Conservation (phyloP, 2,329 filamentous ascomycete species). For the Hansfordia pulvinata region DNA sequence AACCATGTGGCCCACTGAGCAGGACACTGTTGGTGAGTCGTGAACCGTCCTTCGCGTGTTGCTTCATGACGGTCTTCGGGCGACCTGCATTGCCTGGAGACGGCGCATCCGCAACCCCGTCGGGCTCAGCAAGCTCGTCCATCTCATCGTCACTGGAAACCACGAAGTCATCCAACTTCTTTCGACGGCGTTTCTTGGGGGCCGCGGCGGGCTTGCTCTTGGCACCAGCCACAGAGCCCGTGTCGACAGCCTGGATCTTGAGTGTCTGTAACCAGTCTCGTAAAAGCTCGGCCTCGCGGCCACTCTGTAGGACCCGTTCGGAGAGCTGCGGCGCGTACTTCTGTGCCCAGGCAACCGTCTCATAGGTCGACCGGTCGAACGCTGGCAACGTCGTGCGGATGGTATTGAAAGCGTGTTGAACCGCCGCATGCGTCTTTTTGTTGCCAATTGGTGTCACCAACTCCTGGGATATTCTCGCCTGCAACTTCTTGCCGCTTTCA, state of each 20-base stretch:
- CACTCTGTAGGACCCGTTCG: slow-evolving; percentile 60
- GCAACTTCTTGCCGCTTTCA: slow-evolving; percentile 41
- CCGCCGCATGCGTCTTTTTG: slow-evolving; percentile 35
- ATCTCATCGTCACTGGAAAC: slow-evolving; percentile 66
- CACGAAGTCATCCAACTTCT: slow-evolving; percentile 69
- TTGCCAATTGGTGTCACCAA: slow-evolving; percentile 20
- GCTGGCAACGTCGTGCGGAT: slow-evolving; percentile 55
- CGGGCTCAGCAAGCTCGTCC: slow-evolving; percentile 55
- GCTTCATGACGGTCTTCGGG: slow-evolving; percentile 42
- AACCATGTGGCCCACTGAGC: slow-evolving; percentile 78
- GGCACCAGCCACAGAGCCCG: slow-evolving; percentile 25
- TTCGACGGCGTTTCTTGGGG: slow-evolving; percentile 53
- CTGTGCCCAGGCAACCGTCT: slow-evolving; percentile 60
- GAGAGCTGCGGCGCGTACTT: slow-evolving; percentile 70
- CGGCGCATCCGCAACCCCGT: slow-evolving; percentile 2
- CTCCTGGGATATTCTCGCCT: slow-evolving; percentile 30
- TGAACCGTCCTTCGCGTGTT: slow-evolving; percentile 24
- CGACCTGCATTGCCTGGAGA: slow-evolving; percentile 29
- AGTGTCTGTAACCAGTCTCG: slow-evolving; percentile 71
- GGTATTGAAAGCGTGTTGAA: slow-evolving; percentile 43
- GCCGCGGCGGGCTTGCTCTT: slow-evolving; percentile 15
- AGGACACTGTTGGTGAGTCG: slow-evolving; percentile 65
- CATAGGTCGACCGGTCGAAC: slow-evolving; percentile 69
- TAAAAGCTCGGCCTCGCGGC: slow-evolving; percentile 55
- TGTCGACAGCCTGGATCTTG: slow-evolving; percentile 64